A percentile compares a stretch with the other conserved stretches of the same genome.
Conservation (phyloP, 1,284 basidiomycete genomes). For the Hypsizygus ulmarius region DNA sequence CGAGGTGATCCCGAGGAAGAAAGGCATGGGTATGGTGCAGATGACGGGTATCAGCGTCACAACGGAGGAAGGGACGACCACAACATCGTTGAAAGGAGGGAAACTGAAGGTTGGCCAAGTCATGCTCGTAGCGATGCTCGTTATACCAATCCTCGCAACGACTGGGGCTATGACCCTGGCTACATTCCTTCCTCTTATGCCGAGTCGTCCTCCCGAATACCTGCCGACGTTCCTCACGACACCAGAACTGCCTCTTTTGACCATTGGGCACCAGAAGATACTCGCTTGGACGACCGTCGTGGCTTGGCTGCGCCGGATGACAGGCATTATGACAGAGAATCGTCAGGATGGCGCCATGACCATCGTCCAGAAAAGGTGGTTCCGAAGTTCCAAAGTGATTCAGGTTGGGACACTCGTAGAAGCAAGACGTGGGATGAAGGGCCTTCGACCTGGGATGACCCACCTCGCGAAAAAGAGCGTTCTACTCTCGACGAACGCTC, state of each 20-base stretch:
- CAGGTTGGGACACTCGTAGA: conserved; percentile 42
- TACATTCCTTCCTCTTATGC: conserved; percentile 39
- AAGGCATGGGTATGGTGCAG: conserved; percentile 44
- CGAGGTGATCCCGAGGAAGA: conserved; percentile 46
- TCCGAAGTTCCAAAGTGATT: conserved; percentile 39
- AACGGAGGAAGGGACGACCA: conserved; percentile 48
- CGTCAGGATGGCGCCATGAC: conserved; percentile 34
- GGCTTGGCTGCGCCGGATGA: conserved; percentile 20
- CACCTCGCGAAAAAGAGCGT: conserved; percentile 24
- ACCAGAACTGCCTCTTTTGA: conserved; percentile 38
- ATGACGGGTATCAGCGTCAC: conserved; percentile 44
- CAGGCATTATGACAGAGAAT: conserved; percentile 26
- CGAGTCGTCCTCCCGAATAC: conserved; percentile 41
- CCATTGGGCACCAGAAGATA: conserved; percentile 44
- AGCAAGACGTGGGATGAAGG: conserved; percentile 34
- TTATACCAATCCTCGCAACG: conserved; percentile 39
- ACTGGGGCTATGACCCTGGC: conserved; percentile 47
- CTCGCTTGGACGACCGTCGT: conserved; percentile 29
- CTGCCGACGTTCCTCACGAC: conserved; percentile 34
- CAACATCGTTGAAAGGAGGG: conserved; percentile 41
- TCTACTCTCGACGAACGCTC: conserved; percentile 41
- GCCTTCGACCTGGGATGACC: conserved; percentile 28
- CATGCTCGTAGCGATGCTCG: conserved; percentile 36
- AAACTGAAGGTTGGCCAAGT: conserved; percentile 43
- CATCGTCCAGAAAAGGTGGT: conserved; percentile 34